Conservation (phyloP, 129 eudicot genomes). For the Glebionis coronaria region DNA sequence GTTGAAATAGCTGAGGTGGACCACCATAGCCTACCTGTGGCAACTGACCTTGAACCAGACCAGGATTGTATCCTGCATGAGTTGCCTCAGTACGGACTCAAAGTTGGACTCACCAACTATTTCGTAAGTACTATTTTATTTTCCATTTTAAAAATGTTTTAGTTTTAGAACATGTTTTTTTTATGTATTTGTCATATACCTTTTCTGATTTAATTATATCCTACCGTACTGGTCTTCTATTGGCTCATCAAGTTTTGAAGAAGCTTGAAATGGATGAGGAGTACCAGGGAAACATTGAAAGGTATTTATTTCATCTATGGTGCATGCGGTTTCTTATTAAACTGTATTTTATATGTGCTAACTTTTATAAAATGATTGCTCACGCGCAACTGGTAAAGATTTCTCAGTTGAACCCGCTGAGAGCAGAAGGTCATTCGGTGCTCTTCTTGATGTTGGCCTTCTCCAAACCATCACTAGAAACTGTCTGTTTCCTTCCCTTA, state of each 20-base stretch:
- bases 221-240: constrained; percentile 88
- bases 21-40: too few relatives aligned
- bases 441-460: constrained; percentile 96
- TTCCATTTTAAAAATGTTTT: background rate
- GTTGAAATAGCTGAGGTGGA: too few relatives aligned
- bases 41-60: too few relatives aligned
- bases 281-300: constrained; percentile 82
- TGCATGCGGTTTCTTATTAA: background rate
- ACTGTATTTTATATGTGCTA: background rate
- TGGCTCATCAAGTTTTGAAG: constrained; percentile 80
- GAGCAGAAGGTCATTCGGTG: constrained; percentile 91
- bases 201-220: constrained; percentile 28
- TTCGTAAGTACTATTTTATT: constrained; percentile 58
- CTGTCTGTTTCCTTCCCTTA: constrained; percentile 91
- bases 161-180: too few relatives aligned
- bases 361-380: background rate
- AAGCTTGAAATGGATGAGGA: constrained; percentile 78
- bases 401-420: constrained; percentile 94
- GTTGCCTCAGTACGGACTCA: constrained; percentile 82
- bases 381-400: constrained; percentile 90
- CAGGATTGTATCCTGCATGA: too few relatives aligned
- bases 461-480: constrained; percentile 84
- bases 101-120: constrained; percentile 94
- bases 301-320: constrained; percentile 27
- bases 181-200: background rate